A percentile compares a stretch with the other conserved stretches of the same genome.
Evolutionary conservation across 148 eudicot species (phyloP).

Genomic region (Cornus kousa): DNA sequence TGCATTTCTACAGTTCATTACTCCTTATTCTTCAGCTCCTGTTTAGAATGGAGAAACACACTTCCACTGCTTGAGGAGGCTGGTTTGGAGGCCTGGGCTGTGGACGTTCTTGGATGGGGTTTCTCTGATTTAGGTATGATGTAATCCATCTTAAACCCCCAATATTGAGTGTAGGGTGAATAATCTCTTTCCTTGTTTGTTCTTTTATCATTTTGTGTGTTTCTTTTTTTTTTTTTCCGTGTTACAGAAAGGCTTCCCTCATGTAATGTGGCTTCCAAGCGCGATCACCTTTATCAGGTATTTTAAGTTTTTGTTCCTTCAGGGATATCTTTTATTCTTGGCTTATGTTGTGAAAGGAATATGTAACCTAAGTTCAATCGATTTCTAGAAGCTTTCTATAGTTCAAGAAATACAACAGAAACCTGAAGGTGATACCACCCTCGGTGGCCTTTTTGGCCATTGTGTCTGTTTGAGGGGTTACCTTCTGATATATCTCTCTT

Average conservation of each 20-base stretch:
- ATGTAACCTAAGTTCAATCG: neutral
- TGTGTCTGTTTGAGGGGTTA: neutral
- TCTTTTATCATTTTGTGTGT: neutral
- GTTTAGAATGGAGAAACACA: constrained; percentile 94
- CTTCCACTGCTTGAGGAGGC: constrained; percentile 93
- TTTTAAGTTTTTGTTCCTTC: no score
- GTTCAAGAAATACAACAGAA: neutral
- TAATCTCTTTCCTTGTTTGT: neutral
- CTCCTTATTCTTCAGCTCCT: constrained; percentile 72
- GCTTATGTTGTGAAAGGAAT: neutral
- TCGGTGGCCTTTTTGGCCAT: neutral
- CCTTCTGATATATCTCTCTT: neutral
- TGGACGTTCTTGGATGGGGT: constrained; percentile 96
- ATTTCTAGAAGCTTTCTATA: neutral
- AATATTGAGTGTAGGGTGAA: neutral
- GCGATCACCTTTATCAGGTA: constrained; percentile 90
- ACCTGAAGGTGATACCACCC: neutral
- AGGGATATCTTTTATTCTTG: neutral
- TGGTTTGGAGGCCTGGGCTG: constrained; percentile 84
- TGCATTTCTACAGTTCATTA: constrained; percentile 36
- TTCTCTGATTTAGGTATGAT: constrained; percentile 80
- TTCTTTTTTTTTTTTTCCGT: constrained; percentile 7
- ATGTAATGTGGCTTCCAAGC: constrained; percentile 79
- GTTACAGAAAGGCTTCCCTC: constrained; percentile 59
- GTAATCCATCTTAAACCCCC: neutral